Percentiles rank a stretch among this genome's conserved stretches.
Evolutionary conservation across 352 stramenopile species (phyloP).

Genomic region (Phytophthora podocarpi): DNA sequence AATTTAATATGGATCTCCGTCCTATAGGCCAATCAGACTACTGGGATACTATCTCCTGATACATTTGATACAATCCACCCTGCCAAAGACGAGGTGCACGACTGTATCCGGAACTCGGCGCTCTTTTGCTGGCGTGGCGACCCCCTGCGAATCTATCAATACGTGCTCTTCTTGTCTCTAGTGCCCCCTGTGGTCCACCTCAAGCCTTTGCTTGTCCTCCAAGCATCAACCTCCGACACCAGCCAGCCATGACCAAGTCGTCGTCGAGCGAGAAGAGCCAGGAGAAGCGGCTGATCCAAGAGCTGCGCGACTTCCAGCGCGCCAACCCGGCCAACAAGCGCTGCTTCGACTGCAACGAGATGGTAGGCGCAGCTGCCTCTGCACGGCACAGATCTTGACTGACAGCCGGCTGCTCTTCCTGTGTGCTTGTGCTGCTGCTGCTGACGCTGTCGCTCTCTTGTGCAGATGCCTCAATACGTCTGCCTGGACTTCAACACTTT

Average conservation of each 20-base stretch:
- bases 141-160: too few relatives aligned
- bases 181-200: neutral
- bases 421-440: neutral
- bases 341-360: slow-evolving; percentile 92
- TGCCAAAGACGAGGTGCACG: too few relatives aligned
- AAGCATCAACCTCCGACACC: neutral
- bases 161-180: neutral
- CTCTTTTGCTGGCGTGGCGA: too few relatives aligned
- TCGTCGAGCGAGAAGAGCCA: slow-evolving; percentile 74
- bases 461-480: slow-evolving; percentile 92
- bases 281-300: slow-evolving; percentile 84
- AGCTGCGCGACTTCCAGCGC: slow-evolving; percentile 89
- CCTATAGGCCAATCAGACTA: too few relatives aligned
- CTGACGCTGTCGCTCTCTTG: slow-evolving; percentile 11
- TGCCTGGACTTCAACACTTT: slow-evolving; percentile 95
- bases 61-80: too few relatives aligned
- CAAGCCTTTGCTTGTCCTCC: too few relatives aligned
- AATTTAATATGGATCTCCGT: too few relatives aligned
- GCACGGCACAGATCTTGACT: neutral
- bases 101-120: too few relatives aligned
- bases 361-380: slow-evolving; percentile 44
- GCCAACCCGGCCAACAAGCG: slow-evolving; percentile 69
- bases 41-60: too few relatives aligned
- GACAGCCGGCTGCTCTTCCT: neutral
- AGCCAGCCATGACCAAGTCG: slow-evolving; percentile 28